Conservation (phyloP, 176 grass and related monocot species). For the Juncus effusus region DNA sequence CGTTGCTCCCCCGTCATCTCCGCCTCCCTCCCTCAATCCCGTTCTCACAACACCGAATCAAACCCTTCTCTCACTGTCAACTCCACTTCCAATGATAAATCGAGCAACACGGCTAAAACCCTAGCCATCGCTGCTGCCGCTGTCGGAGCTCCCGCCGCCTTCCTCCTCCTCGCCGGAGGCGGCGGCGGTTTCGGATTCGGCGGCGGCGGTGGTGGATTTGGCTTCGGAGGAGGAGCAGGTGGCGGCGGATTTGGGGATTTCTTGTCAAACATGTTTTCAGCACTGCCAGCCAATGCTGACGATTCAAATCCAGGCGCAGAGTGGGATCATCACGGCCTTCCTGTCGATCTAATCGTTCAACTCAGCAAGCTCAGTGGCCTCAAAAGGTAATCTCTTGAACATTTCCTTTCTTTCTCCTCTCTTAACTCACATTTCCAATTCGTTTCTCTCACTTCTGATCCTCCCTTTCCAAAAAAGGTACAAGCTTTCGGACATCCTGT, state of each 20-base stretch:
- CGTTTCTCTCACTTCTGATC: neutral
- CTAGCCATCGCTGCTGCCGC: slow-evolving; percentile 38
- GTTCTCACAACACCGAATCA: slow-evolving; percentile 29
- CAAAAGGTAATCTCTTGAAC: slow-evolving; percentile 30
- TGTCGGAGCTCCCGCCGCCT: slow-evolving; percentile 38
- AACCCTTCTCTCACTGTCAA: slow-evolving; percentile 8
- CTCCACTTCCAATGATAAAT: slow-evolving; percentile 34
- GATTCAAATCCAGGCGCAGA: slow-evolving; percentile 50
- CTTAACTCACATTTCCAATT: too few relatives aligned
- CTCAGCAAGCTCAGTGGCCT: slow-evolving; percentile 82
- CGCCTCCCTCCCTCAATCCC: slow-evolving; percentile 1
- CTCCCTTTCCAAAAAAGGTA: slow-evolving; percentile 34
- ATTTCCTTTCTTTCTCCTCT: neutral
- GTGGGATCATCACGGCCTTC: slow-evolving; percentile 81
- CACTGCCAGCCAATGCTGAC: slow-evolving; percentile 47
- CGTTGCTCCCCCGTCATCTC: slow-evolving; percentile 21
- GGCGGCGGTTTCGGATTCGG: slow-evolving; percentile 44
- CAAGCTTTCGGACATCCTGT: slow-evolving; percentile 86
- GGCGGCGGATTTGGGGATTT: slow-evolving; percentile 53
- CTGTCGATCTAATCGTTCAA: slow-evolving; percentile 57
- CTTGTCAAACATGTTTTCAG: slow-evolving; percentile 59
- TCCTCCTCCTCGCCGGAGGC: slow-evolving; percentile 39
- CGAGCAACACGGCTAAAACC: slow-evolving; percentile 41
- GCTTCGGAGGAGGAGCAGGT: slow-evolving; percentile 41
- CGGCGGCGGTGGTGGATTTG: slow-evolving; percentile 45